Conservation (phyloP, 2,329 filamentous ascomycete genomes). For the Cytospora leucostoma region DNA sequence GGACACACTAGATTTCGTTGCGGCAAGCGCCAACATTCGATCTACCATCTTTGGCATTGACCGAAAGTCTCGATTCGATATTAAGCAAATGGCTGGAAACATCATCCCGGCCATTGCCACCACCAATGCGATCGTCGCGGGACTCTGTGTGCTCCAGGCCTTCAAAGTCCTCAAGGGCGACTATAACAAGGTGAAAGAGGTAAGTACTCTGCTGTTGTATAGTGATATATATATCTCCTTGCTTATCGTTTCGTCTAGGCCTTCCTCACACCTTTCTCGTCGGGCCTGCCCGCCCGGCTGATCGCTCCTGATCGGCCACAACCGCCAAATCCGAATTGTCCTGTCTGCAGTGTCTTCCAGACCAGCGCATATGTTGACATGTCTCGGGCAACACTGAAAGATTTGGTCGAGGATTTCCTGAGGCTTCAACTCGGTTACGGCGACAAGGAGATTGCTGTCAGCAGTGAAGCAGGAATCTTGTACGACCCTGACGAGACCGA, state of each 20-base stretch:
- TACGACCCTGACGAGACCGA: slow-evolving; percentile 90
- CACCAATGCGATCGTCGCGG: slow-evolving; percentile 94
- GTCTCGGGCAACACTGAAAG: slow-evolving; percentile 70
- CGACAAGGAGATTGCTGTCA: slow-evolving; percentile 75
- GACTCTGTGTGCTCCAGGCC: slow-evolving; percentile 86
- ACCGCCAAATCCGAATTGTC: slow-evolving; percentile 76
- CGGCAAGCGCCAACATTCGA: slow-evolving; percentile 85
- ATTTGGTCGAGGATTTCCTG: slow-evolving; percentile 77
- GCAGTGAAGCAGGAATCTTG: slow-evolving; percentile 72
- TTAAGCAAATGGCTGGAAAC: slow-evolving; percentile 99
- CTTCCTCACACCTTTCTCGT: slow-evolving; percentile 72
- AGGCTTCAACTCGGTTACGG: slow-evolving; percentile 72
- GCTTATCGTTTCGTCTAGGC: slow-evolving; percentile 48
- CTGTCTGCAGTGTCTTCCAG: slow-evolving; percentile 77
- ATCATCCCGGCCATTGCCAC: slow-evolving; percentile 98
- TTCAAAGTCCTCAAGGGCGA: slow-evolving; percentile 84
- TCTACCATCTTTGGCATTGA: slow-evolving; percentile 90
- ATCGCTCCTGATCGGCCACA: slow-evolving; percentile 59
- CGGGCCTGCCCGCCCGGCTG: slow-evolving; percentile 48
- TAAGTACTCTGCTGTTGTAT: slow-evolving; percentile 37
- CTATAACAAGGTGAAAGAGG: slow-evolving; percentile 73
- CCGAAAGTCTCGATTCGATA: slow-evolving; percentile 87
- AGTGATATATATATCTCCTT: slow-evolving; percentile 1
- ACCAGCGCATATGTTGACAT: slow-evolving; percentile 68
- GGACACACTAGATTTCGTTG: slow-evolving; percentile 93